These are phyloP conservation scores for Colletotrichum euphorbiae DNA, from an alignment of 2,329 filamentous ascomycete species.

Conservation along the genomic window DNA sequence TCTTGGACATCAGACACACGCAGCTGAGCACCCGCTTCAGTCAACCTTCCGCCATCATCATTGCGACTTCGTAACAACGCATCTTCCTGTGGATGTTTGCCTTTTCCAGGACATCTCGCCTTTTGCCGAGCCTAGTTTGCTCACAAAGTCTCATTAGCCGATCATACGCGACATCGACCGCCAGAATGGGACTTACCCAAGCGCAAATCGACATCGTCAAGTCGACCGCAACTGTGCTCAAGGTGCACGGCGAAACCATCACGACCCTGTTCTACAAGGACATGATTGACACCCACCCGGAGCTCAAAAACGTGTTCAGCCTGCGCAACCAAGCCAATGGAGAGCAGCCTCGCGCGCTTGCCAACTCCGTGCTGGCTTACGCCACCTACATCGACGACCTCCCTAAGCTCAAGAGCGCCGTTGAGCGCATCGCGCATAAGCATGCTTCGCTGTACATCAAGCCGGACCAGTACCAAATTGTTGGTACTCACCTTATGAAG, in stretches of 20 bases:
- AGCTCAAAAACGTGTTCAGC: slow-evolving; percentile 78
- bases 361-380: slow-evolving; percentile 77
- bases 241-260: slow-evolving; percentile 75
- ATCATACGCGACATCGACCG: slow-evolving; percentile 17
- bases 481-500: slow-evolving; percentile 74
- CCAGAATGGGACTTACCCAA: slow-evolving; percentile 65
- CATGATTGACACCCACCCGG: slow-evolving; percentile 72
- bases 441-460: slow-evolving; percentile 78
- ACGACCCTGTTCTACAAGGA: slow-evolving; percentile 79
- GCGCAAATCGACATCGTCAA: slow-evolving; percentile 79
- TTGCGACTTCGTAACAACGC: not conserved
- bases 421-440: slow-evolving; percentile 81
- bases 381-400: slow-evolving; percentile 79
- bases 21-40: too few relatives aligned
- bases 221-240: slow-evolving; percentile 78
- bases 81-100: slow-evolving; percentile 6
- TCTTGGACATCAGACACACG: too few relatives aligned
- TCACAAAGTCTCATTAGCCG: not conserved
- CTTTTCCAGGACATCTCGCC: slow-evolving; percentile 18
- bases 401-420: slow-evolving; percentile 63
- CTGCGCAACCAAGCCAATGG: slow-evolving; percentile 75
- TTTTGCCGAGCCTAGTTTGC: slow-evolving; percentile 6
- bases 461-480: slow-evolving; percentile 77
- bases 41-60: slow-evolving; percentile 1
- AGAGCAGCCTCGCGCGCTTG: slow-evolving; percentile 77